Evolutionary conservation across 345 rosid genomes (phyloP).

Genomic region (Moricandia arvensis): DNA sequence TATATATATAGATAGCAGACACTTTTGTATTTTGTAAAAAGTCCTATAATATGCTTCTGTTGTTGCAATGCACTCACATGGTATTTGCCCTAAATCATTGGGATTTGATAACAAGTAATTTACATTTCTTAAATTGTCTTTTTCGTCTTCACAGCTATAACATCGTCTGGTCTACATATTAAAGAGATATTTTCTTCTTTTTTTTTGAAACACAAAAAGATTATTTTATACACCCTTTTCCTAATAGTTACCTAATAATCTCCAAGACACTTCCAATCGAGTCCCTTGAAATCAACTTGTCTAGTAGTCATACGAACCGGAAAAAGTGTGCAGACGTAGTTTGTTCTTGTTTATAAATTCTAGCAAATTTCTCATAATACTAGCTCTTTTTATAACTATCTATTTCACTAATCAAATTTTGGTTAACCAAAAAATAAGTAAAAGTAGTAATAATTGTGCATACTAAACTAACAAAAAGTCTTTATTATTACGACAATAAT

Average conservation of each 20-base stretch:
- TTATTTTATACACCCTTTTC: conserved; percentile 12
- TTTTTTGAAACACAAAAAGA: no score
- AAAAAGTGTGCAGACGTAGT: conserved; percentile 2
- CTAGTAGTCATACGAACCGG: conserved; percentile 1
- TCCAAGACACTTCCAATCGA: conserved; percentile 15
- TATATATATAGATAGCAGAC: conserved; percentile 1
- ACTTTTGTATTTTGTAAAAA: conserved; percentile 13
- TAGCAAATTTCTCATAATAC: neutral
- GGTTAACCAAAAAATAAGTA: no score
- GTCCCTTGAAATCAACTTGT: conserved; percentile 16
- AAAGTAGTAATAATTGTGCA: no score
- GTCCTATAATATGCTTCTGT: conserved; percentile 23
- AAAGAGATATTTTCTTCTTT: neutral
- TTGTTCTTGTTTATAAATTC: neutral
- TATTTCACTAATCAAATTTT: no score
- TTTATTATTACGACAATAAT: no score
- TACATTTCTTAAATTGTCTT: conserved; percentile 16
- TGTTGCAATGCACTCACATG: conserved; percentile 26
- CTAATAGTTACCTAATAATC: conserved; percentile 15
- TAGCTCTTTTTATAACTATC: neutral
- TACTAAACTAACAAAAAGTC: no score
- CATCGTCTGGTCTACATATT: conserved; percentile 19
- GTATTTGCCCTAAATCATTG: conserved; percentile 37
- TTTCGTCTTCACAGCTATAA: conserved; percentile 25
- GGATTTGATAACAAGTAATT: conserved; percentile 28